phyloP scores from a whole-genome alignment of 805 yeast species.

The Cephaloascus albidus region DNA sequence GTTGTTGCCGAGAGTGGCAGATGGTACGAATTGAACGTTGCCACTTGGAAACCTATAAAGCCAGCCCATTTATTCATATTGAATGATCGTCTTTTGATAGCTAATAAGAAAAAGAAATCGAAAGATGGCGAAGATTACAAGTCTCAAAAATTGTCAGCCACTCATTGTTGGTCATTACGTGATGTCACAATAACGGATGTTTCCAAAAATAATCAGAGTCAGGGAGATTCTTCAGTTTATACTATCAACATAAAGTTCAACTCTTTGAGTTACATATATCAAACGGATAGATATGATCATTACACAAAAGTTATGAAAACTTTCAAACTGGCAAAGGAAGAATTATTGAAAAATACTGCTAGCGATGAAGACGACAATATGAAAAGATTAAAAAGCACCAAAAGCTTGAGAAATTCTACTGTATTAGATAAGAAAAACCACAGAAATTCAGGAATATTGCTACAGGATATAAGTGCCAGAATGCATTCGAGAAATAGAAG shows the following conservation, averaged over 20 bases:
- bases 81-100: slow-evolving; percentile 70
- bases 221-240: slow-evolving; percentile 9
- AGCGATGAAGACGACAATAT: slow-evolving; percentile 11
- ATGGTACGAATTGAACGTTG: slow-evolving; percentile 81
- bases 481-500: slow-evolving; percentile 54
- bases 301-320: slow-evolving; percentile 43
- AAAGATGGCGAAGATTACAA: slow-evolving; percentile 17
- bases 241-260: slow-evolving; percentile 38
- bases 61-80: slow-evolving; percentile 69
- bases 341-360: slow-evolving; percentile 23
- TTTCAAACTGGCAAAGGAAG: slow-evolving; percentile 53
- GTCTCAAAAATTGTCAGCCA: slow-evolving; percentile 47
- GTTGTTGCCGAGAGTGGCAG: slow-evolving; percentile 69
- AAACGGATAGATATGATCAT: slow-evolving; percentile 52
- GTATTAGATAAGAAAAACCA: slow-evolving; percentile 38
- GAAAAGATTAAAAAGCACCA: slow-evolving; percentile 21
- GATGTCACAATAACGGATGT: slow-evolving; percentile 43
- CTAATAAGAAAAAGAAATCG: slow-evolving; percentile 43
- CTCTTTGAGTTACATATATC: slow-evolving; percentile 43
- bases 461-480: slow-evolving; percentile 52
- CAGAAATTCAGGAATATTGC: slow-evolving; percentile 19
- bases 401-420: slow-evolving; percentile 40
- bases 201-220: slow-evolving; percentile 11
- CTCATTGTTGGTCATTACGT: slow-evolving; percentile 69
- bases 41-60: slow-evolving; percentile 73